Base-by-base conservation (phyloP, 352 stramenopile species). In the Poterioochromonas sp. region DNA sequence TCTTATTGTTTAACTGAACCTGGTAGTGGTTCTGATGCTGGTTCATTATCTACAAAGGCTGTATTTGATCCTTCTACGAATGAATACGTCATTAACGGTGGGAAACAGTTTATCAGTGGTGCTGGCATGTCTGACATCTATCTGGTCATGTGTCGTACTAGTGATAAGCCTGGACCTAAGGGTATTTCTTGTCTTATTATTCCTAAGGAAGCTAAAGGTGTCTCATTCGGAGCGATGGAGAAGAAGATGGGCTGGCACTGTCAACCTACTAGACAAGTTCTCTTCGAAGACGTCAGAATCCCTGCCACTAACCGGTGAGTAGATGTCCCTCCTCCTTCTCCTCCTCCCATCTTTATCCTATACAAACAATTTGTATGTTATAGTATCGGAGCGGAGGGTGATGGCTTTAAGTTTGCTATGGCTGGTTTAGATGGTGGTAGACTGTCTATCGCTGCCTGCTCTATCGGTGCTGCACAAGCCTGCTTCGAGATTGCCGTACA, bases 321-420 rank as follows among this genome's bases (percentile, higher is more conserved):
- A 51, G 5, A 51, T 51, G 85, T 85, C 40, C 77, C 53, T 43
- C 80, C 85, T 62, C 82, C 82, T 34, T 85, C 83, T 22, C 65
- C 47, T 35, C 22, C 77, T 15, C 70, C 85, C 41, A 82, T 79
- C 15, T 80, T 86, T 44, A 81, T 85, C 8, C 76, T 85, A 43
- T 62, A 43, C 12, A 53, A 68, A 22, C 68, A 86, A 29, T 80
- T 80, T 20, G 76, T 77, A 29, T 29, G 35, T n/a, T 80, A 85
- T 70, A 62, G 64, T 8, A 44, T 86, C 15, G 83, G 83, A 29
- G 71, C 80, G 0, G 83, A 87, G 73, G 83, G 83, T n/a, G 35
- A 85, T 20, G 83, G 83, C 0, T 86, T 86, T 68, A 86, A 81
- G 44, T 79, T 85, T 47, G 83, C 83, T 41, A 86, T 86, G 83